Percentiles rank a stretch among this genome's conserved stretches.
Conservation (phyloP, 495 filamentous ascomycete genomes). For the Glutinoglossum americanum region DNA sequence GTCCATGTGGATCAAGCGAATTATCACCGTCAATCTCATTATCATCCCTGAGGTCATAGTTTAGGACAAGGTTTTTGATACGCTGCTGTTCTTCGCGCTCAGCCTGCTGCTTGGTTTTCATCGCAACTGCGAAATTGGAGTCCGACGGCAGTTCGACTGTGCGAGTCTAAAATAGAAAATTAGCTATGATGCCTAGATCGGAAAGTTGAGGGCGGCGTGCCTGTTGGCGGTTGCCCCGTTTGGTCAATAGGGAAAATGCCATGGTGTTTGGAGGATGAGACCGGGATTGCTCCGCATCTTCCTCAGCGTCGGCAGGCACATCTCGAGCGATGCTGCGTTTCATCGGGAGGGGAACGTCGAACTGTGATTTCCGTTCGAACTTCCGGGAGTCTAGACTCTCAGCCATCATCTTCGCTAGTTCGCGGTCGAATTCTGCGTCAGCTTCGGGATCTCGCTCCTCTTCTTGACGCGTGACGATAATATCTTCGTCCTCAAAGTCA, state of each 20-base stretch:
- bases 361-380: conserved; percentile 79
- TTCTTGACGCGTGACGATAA: conserved; percentile 73
- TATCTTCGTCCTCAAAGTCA: conserved; percentile 55
- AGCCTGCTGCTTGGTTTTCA: conserved; percentile 86
- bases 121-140: conserved; percentile 81
- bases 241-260: conserved; percentile 91
- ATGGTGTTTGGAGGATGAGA: conserved; percentile 37
- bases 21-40: conserved; percentile 52
- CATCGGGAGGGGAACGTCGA: conserved; percentile 87
- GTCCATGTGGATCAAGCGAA: conserved; percentile 23
- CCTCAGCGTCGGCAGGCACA: conserved; percentile 26
- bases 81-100: conserved; percentile 92
- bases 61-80: conserved; percentile 92
- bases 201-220: conserved; percentile 21
- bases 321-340: conserved; percentile 45
- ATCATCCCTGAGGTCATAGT: conserved; percentile 74
- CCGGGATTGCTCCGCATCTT: conserved; percentile 18
- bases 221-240: conserved; percentile 89
- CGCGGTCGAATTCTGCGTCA: conserved; percentile 93
- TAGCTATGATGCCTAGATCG: conserved; percentile 1
- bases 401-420: conserved; percentile 96
- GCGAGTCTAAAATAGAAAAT: conserved; percentile 39
- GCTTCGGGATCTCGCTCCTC: conserved; percentile 83
- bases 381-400: conserved; percentile 87
- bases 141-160: conserved; percentile 88